Evolutionary conservation across 768 basidiomycete species (phyloP).

Genomic region (Mycena galopus): DNA sequence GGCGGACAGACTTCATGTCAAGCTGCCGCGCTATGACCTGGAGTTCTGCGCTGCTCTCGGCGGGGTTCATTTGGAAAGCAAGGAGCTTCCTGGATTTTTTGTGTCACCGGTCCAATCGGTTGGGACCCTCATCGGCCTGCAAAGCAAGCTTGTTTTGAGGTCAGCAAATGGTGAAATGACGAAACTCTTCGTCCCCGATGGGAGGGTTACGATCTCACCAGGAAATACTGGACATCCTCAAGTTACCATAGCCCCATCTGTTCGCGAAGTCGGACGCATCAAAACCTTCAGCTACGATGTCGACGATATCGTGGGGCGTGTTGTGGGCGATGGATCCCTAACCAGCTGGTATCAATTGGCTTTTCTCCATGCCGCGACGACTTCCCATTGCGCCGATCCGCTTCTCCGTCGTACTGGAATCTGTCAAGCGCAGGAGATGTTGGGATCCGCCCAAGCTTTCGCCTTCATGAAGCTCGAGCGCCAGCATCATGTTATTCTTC

Average conservation of each 20-base stretch:
- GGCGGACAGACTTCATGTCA: constrained; percentile 40
- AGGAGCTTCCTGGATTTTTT: constrained; percentile 56
- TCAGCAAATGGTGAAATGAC: constrained; percentile 34
- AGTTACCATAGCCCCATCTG: constrained; percentile 38
- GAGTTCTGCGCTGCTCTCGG: constrained; percentile 52
- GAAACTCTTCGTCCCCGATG: constrained; percentile 56
- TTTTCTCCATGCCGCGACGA: constrained; percentile 63
- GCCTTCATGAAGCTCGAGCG: constrained; percentile 55
- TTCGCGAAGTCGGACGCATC: constrained; percentile 9
- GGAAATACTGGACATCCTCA: constrained; percentile 37
- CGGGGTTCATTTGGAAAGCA: constrained; percentile 51
- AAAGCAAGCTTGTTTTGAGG: constrained; percentile 54
- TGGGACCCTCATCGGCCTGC: constrained; percentile 60
- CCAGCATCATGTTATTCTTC: constrained; percentile 48
- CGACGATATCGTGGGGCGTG: constrained; percentile 48
- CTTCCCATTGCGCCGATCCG: constrained; percentile 57
- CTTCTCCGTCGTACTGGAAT: constrained; percentile 58
- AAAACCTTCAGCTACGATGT: constrained; percentile 46
- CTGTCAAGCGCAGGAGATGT: constrained; percentile 56
- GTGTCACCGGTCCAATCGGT: constrained; percentile 56
- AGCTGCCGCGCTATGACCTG: constrained; percentile 57
- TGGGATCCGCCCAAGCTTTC: constrained; percentile 51
- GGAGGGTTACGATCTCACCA: constrained; percentile 40
- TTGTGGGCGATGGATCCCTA: constrained; percentile 47
- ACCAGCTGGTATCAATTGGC: constrained; percentile 48